Evolutionary conservation across 2,329 filamentous ascomycete genomes (phyloP).

Genomic region (Decorospora gaudefroyi): DNA sequence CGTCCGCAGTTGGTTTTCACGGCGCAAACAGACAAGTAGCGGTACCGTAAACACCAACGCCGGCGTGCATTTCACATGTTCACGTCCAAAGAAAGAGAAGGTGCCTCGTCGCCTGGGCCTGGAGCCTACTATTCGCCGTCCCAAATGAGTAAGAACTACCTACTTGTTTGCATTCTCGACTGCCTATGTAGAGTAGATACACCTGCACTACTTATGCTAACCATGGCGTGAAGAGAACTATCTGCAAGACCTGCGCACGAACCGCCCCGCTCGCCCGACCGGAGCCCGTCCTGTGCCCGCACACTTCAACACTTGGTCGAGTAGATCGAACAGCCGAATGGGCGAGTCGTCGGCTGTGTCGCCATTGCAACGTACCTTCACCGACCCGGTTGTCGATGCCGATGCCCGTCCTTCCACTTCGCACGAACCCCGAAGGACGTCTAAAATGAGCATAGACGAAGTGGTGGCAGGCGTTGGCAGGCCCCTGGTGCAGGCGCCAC

Average conservation of each 20-base stretch:
- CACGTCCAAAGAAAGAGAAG: conserved; percentile 43
- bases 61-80: conserved; percentile 32
- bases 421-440: conserved; percentile 35
- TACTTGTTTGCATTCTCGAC: conserved; percentile 12
- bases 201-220: too few relatives aligned
- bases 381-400: conserved; percentile 30
- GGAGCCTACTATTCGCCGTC: conserved; percentile 43
- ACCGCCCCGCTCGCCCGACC: conserved; percentile 68
- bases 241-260: conserved; percentile 70
- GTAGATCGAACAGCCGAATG: conserved; percentile 29
- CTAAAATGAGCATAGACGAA: conserved; percentile 38
- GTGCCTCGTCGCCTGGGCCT: conserved; percentile 43
- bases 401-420: conserved; percentile 25
- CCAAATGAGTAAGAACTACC: conserved; percentile 47
- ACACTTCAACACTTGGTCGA: conserved; percentile 50
- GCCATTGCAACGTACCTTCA: conserved; percentile 33
- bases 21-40: conserved; percentile 26
- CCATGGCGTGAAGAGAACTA: conserved; percentile 63
- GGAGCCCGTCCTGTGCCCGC: conserved; percentile 69
- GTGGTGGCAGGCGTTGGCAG: conserved; percentile 33
- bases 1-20: conserved; percentile 1
- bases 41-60: conserved; percentile 17
- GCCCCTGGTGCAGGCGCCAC: conserved; percentile 44
- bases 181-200: too few relatives aligned
- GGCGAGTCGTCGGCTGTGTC: conserved; percentile 34